Base-by-base conservation (phyloP, 1,284 basidiomycete genomes). In the Apiotrichum mycotoxinovorans region DNA sequence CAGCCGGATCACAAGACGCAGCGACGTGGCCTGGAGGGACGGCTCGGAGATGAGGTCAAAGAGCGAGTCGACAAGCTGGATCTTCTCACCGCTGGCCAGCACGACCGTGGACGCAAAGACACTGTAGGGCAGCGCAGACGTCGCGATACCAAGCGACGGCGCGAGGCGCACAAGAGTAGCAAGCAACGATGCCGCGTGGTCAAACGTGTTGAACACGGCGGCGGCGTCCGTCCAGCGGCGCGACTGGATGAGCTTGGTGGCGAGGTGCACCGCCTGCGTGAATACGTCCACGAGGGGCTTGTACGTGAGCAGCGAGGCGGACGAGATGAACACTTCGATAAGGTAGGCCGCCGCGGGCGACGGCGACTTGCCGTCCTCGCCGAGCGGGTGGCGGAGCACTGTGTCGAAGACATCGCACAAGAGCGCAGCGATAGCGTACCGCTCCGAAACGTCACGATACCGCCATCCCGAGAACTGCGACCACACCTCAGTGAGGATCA, bases 271-370 rank as follows among this genome's bases (percentile, higher is more conserved):
- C 1, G 67, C 60, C 52, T 73, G 67, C 5, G 66, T 68, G 46
- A 75, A 52, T 14, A 68, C 62, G 5, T 75, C 72, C 33, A 73
- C 51, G 12, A 74, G 41, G 1, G 72, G 72, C 52, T 71, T 65
- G 55, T 73, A 75, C 2, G 70, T 71, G 17, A 72, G 56, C 1
- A 64, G 63, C 4, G 72, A 71, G 5, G 69, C 63, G 14, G 62
- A 55, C 5, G 64, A 60, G 57, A 75, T 61, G 58, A 76, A 71
- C 15, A 62, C 57, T 25, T 70, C 66, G 49, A 71, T 58, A 37
- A 71, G 61, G 34, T 62, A 63, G 7, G 62, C 58, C 4, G 72
- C 70, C 0, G 69, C 62, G 11, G 57, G 57, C 2, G 64, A 49
- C 8, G 65, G 66, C 1, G 62, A 62, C 18, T 52, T 45, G 9